Conservation (phyloP, 371 early-diverging fungal genomes). For the Circinella minor region DNA sequence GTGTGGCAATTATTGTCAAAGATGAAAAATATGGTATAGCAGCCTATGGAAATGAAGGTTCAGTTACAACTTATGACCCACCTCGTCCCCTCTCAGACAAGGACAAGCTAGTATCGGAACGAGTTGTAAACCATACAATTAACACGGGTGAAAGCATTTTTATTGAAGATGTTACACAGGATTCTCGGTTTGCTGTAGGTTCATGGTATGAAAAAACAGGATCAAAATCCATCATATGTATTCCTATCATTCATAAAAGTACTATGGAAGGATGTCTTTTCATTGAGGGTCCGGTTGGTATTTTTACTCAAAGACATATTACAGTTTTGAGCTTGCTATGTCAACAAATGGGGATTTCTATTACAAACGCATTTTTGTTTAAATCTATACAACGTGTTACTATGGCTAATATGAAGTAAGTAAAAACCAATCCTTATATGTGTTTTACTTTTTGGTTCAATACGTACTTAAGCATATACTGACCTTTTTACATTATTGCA, state of each 20-base stretch:
- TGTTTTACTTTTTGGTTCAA: too few relatives aligned
- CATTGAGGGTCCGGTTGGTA: slow-evolving; percentile 58
- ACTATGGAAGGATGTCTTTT: slow-evolving; percentile 56
- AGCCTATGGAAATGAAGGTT: slow-evolving; percentile 45
- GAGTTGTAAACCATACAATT: slow-evolving; percentile 46
- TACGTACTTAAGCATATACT: too few relatives aligned
- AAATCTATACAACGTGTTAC: slow-evolving; percentile 52
- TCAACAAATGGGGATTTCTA: slow-evolving; percentile 66
- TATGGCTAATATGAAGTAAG: slow-evolving; percentile 34
- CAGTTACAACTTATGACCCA: slow-evolving; percentile 43
- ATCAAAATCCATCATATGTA: slow-evolving; percentile 59
- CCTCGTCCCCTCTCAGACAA: slow-evolving; percentile 38
- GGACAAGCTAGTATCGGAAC: slow-evolving; percentile 38
- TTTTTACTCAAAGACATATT: slow-evolving; percentile 60
- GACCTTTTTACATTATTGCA: too few relatives aligned
- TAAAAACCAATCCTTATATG: too few relatives aligned
- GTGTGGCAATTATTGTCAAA: slow-evolving; percentile 50
- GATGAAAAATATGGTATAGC: slow-evolving; percentile 46
- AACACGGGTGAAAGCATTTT: slow-evolving; percentile 49
- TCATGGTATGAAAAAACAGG: slow-evolving; percentile 53
- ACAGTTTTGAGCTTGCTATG: slow-evolving; percentile 59
- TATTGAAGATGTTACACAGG: slow-evolving; percentile 42
- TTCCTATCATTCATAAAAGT: slow-evolving; percentile 59
- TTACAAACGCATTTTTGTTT: slow-evolving; percentile 61
- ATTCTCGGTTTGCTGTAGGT: slow-evolving; percentile 47